phyloP scores from a whole-genome alignment of 2,329 filamentous ascomycete genomes.

The Cladophialophora immunda region DNA sequence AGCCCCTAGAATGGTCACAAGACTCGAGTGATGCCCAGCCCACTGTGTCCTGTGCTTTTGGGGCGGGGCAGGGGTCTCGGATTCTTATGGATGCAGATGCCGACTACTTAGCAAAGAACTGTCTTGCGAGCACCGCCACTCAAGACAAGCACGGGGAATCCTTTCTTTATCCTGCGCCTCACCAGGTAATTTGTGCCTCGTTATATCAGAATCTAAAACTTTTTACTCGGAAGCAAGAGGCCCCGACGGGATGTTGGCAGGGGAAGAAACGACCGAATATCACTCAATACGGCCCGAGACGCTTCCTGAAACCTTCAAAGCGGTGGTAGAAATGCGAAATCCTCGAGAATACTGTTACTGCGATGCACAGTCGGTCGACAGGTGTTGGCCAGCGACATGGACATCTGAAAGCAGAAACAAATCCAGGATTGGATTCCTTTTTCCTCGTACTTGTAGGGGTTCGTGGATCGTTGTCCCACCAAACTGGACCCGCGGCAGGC shows the following conservation, averaged over 20 bases:
- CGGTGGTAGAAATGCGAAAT: not conserved
- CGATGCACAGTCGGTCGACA: not conserved
- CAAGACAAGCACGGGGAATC: not conserved
- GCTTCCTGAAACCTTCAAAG: not conserved
- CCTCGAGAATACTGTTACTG: not conserved
- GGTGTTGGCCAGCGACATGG: not conserved
- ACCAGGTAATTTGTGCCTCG: not conserved
- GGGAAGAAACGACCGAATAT: not conserved
- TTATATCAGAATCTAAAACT: not conserved
- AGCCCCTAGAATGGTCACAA: not conserved
- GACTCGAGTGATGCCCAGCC: too few relatives aligned
- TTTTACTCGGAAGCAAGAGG: not conserved
- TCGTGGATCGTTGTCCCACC: slow-evolving; percentile 1
- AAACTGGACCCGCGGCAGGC: not conserved
- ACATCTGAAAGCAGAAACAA: not conserved
- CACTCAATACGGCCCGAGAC: not conserved
- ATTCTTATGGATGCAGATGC: not conserved
- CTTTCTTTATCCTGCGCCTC: not conserved
- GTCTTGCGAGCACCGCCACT: not conserved
- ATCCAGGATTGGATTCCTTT: not conserved
- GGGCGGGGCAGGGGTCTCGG: not conserved
- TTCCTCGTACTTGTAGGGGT: not conserved
- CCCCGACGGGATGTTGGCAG: not conserved
- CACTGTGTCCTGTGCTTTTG: not conserved
- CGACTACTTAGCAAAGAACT: not conserved